Evolutionary conservation across 192 early-diverging fungal genomes (phyloP), one percentile per base, ranked within the genome.

Genomic region (Cladochytrium replicatum): DNA sequence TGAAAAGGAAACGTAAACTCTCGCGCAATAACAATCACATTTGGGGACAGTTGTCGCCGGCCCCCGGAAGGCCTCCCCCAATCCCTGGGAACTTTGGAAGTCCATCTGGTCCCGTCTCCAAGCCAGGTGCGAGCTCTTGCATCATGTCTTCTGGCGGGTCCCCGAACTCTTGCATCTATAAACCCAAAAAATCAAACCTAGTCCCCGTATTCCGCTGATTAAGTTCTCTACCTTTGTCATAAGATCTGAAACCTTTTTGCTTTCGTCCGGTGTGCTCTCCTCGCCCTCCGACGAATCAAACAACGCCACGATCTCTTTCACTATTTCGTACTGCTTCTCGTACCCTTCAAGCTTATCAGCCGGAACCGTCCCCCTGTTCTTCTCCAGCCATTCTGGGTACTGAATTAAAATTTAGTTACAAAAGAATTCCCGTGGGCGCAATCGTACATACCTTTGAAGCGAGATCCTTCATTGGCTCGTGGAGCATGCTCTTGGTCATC

Each of bases 381-480:
- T 75, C 11, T 75, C 72, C 27, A 99, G 62, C 75, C 88, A 99
- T 60, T 72, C 69, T 17, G 96, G 94, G 43, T 99, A 99, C 81
- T 91, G 46, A 49, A n/a, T n/a, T n/a, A n/a, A n/a, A n/a, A 30
- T 29, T 29, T 40, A 45, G 25, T 17, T 24, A 25, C 40, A 46
- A 11, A 66, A 67, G 43, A 58, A 17, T 22, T 58, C 27, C 28
- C 15, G 25, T 31, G 21, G 23, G 22, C 43, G 45, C 17, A 51
- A 29, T 2, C 8, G 26, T n/a, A 46, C 43, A 38, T 74, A 86
- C 86, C 72, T 83, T 86, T 9, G 48, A 60, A 19, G 77, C 75
- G 41, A 99, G 66, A 32, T 99, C 93, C 66, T 85, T 87, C 72
- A 99, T 89, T 6, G 93, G 93, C 63, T 97, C 93, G 66, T 91